phyloP scores from a whole-genome alignment of 2,329 filamentous ascomycete species.

The Coccinonectria pachysandricola region DNA sequence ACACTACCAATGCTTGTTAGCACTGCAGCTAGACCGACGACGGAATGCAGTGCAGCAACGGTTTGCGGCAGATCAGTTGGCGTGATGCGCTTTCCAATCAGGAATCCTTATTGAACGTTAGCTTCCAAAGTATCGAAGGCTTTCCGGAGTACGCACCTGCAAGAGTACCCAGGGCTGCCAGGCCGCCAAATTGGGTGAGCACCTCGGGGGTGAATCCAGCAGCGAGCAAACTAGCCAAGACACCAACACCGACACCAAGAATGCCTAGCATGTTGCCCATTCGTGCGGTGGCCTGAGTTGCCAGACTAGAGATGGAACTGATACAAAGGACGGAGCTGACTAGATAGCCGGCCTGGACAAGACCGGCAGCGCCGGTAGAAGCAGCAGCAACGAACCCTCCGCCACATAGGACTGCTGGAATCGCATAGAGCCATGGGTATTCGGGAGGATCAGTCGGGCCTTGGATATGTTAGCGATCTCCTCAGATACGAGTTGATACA shows the following conservation, averaged over 20 bases:
- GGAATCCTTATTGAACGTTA: conserved; percentile 38
- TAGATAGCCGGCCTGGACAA: conserved; percentile 81
- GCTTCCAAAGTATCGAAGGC: background rate
- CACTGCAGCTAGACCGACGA: conserved; percentile 81
- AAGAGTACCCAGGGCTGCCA: conserved; percentile 62
- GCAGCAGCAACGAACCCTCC: conserved; percentile 74
- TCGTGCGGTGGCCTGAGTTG: conserved; percentile 72
- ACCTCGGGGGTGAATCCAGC: conserved; percentile 73
- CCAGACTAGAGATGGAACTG: conserved; percentile 69
- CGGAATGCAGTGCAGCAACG: conserved; percentile 79
- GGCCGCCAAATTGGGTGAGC: conserved; percentile 65
- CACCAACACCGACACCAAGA: conserved; percentile 71
- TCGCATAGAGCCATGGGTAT: conserved; percentile 76
- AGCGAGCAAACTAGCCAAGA: conserved; percentile 71
- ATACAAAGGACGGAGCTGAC: conserved; percentile 80
- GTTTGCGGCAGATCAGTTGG: conserved; percentile 83
- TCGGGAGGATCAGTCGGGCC: conserved; percentile 77
- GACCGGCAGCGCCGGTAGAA: conserved; percentile 68
- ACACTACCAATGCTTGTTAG: conserved; percentile 83
- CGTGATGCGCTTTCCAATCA: conserved; percentile 79
- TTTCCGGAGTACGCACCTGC: conserved; percentile 31
- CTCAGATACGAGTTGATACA: too few species aligned
- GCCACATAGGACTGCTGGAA: conserved; percentile 67
- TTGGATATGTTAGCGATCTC: conserved; percentile 18
- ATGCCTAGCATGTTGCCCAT: conserved; percentile 82